Conservation (phyloP, 495 filamentous ascomycete species). For the Podospora conica region DNA sequence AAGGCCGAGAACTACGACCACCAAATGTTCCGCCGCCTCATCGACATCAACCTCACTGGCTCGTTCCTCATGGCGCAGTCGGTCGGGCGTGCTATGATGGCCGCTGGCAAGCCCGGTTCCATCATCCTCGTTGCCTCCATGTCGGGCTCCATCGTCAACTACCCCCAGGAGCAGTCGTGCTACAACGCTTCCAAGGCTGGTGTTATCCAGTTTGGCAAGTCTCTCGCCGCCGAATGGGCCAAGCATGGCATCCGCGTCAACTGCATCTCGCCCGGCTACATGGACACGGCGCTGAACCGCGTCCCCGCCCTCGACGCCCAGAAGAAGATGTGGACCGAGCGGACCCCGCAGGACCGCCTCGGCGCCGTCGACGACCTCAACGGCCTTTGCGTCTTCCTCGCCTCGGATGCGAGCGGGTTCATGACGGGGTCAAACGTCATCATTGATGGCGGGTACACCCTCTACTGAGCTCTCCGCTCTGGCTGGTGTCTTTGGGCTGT, state of each 20-base stretch:
- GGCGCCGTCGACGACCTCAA: slow-evolving; percentile 73
- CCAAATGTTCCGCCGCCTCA: slow-evolving; percentile 64
- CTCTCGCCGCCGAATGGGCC: slow-evolving; percentile 74
- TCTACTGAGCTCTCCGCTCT: slow-evolving; percentile 28
- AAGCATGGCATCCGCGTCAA: slow-evolving; percentile 70
- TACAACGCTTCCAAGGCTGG: slow-evolving; percentile 79
- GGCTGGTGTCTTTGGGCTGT: neutral
- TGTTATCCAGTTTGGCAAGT: slow-evolving; percentile 70
- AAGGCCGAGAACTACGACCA: slow-evolving; percentile 49
- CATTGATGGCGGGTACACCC: slow-evolving; percentile 59
- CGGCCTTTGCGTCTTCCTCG: slow-evolving; percentile 69
- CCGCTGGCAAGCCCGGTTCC: slow-evolving; percentile 56
- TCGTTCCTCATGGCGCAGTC: slow-evolving; percentile 65
- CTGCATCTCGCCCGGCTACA: slow-evolving; percentile 72
- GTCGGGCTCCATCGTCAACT: slow-evolving; percentile 74
- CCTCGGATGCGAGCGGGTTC: slow-evolving; percentile 65
- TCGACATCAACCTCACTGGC: slow-evolving; percentile 71
- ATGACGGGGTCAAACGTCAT: slow-evolving; percentile 76
- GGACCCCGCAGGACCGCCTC: slow-evolving; percentile 68
- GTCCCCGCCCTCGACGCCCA: slow-evolving; percentile 66
- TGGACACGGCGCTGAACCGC: slow-evolving; percentile 72
- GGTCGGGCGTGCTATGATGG: slow-evolving; percentile 60
- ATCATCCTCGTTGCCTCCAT: slow-evolving; percentile 72
- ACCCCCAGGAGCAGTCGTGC: slow-evolving; percentile 69
- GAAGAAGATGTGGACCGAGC: slow-evolving; percentile 70